Evolutionary conservation across 805 yeast genomes (phyloP).

Genomic region (Kuraishia ogatae): DNA sequence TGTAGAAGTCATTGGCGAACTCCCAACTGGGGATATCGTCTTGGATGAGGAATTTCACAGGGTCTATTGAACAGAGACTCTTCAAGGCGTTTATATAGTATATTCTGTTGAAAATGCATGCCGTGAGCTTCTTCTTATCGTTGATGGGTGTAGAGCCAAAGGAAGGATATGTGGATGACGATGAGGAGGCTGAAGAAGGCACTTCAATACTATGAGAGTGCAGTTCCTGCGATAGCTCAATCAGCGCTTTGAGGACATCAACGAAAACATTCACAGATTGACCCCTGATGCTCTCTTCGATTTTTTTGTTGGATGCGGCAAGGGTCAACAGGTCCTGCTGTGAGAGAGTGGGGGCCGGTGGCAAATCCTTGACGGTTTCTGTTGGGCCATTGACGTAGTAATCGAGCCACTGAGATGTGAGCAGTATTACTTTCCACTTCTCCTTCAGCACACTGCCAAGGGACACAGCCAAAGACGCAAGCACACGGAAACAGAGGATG

Average conservation of each 20-base stretch:
- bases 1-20: constrained; percentile 34
- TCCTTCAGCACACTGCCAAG: constrained; percentile 64
- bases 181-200: background rate
- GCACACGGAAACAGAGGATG: constrained; percentile 67
- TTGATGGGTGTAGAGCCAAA: background rate
- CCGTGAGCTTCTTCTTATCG: constrained; percentile 27
- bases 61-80: constrained; percentile 42
- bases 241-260: constrained; percentile 37
- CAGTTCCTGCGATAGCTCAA: constrained; percentile 29
- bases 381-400: constrained; percentile 61
- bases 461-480: constrained; percentile 68
- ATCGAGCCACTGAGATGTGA: constrained; percentile 73
- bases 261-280: constrained; percentile 44
- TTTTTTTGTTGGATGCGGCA: constrained; percentile 46
- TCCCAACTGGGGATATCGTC: constrained; percentile 37
- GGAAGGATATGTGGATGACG: constrained; percentile 1
- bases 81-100: constrained; percentile 48
- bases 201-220: constrained; percentile 2
- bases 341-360: constrained; percentile 34
- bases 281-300: constrained; percentile 52
- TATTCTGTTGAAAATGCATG: constrained; percentile 35
- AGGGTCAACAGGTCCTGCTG: constrained; percentile 41
- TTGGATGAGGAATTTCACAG: constrained; percentile 36
- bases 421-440: constrained; percentile 58
- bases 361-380: constrained; percentile 29